Base-by-base conservation (phyloP, 805 yeast species). In the Vanderwaltozyma yarrowii region DNA sequence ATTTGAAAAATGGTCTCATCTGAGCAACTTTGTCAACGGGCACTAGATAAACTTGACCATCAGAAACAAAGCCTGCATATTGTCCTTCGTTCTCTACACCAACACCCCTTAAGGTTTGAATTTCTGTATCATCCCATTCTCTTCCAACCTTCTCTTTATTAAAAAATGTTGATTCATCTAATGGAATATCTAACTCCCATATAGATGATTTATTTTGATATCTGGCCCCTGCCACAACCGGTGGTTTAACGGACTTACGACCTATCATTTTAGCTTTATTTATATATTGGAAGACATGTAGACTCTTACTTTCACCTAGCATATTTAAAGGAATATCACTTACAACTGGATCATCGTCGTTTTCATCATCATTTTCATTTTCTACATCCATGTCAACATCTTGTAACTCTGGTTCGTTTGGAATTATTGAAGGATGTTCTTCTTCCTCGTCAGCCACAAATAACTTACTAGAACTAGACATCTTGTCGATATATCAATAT, bases 1-100 rank as follows among this genome's bases (percentile, higher is more conserved):
- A 84, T 45, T 71, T 73, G 62, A 92, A 85, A 49, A 73, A 72
- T 2, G 96, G 92, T 47, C 95, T 71, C 43, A 92, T 58, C 58
- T 89, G 96, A 0, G 80, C 74, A 0, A 82, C 74, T 16, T 76
- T 69, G 26, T 74, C 71, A 2, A 88, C 66, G 1, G 89, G 83
- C 1, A 74, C 60, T 43, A 89, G 57, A 35, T 82, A 75, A 7
- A 86, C 51, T 48, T 70, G 76, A 14, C 70, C 72, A 23, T 71
- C 62, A 28, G 56, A 49, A 29, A 71, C 58, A 33, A 62, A 58
- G 0, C 71, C 74, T 10, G 66, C 66, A 45, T 67, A 71, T 46
- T 71, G 73, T 0, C 80, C 81, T 25, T 68, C 70, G 25, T 72
- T 65, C 4, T 61, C 59, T 17, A 70, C 69, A 32, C 85, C 64